Base-by-base conservation (phyloP, 108 stramenopile species). In the Schizochytrium sp. region DNA sequence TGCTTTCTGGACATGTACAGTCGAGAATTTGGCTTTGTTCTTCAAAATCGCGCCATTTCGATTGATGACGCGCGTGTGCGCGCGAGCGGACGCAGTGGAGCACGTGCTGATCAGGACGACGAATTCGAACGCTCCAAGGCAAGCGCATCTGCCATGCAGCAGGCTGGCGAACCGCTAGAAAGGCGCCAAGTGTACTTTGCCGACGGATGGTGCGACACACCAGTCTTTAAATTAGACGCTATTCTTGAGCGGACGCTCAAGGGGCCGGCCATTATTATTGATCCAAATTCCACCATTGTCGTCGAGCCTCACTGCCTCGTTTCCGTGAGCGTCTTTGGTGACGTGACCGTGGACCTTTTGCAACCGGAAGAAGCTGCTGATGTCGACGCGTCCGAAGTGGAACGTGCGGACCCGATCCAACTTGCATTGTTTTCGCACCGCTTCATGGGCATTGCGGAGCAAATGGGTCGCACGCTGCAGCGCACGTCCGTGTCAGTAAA, bases 401-500 rank as follows among this genome's bases (percentile, higher is more conserved):
- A 28, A 57, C 88, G 41, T 58, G 91, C 95, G 69, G 98, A 98
- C 90, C 97, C 97, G 16, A 96, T 98, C 47, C 93, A 95, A 89
- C 93, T 98, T n/a, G 95, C 95, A 12, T 95, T 98, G 57, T 98
- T 95, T 92, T 94, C 96, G 5, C 97, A 98, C 90, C 95, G 97
- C 28, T 99, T 99, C 94, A 99, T 99, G 99, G 96, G 98, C 25
- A 98, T 99, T 90, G 99, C 99, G 8, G 99, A 99, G 91, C 98
- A 98, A 93, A 98, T 98, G 98, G 99, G 99, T 28, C 93, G 97
- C 57, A 98, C 98, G 25, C 92, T 99, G 44, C 96, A 97, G 87
- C 93, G 99, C 47, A 98, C 96, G 5, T 89, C 90, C 28, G 92
- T 94, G 48, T 96, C 96, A 59, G 99, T 99, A 58, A 99, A 99